These are phyloP conservation scores for Syzygium aromaticum DNA, from an alignment of 345 rosid genomes.

Conservation along the genomic window DNA sequence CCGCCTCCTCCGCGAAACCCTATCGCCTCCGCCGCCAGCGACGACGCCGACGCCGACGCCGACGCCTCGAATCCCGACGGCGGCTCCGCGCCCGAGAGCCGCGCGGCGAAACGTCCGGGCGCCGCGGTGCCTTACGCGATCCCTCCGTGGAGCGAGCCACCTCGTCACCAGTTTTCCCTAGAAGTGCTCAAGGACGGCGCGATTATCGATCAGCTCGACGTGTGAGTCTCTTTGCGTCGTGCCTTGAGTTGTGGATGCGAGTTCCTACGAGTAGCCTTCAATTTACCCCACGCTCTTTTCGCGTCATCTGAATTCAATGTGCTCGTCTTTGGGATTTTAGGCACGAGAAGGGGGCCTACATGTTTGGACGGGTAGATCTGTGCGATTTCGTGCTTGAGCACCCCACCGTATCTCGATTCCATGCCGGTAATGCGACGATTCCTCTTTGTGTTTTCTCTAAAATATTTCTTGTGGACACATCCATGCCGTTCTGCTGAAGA, in stretches of 20 bases:
- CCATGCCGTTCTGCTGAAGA: background rate
- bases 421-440: constrained; percentile 52
- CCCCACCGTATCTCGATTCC: constrained; percentile 86
- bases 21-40: background rate
- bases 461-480: background rate
- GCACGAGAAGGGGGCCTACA: constrained; percentile 77
- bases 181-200: constrained; percentile 90
- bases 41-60: background rate
- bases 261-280: background rate
- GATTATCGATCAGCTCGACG: constrained; percentile 46
- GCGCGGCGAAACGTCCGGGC: background rate
- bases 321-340: constrained; percentile 17
- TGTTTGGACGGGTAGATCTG: constrained; percentile 87
- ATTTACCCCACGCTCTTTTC: background rate
- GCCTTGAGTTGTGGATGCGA: background rate
- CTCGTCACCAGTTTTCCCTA: constrained; percentile 46
- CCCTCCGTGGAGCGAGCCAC: constrained; percentile 89
- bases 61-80: constrained; percentile 1
- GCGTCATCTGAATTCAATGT: background rate
- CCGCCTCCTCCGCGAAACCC: constrained; percentile 45
- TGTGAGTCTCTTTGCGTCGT: constrained; percentile 24
- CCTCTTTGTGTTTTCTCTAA: background rate
- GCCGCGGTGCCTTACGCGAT: constrained; percentile 61
- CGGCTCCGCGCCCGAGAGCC: background rate
- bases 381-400: constrained; percentile 92